Conservation (phyloP, 805 yeast genomes). For the Wickerhamomyces rabaulensis region DNA sequence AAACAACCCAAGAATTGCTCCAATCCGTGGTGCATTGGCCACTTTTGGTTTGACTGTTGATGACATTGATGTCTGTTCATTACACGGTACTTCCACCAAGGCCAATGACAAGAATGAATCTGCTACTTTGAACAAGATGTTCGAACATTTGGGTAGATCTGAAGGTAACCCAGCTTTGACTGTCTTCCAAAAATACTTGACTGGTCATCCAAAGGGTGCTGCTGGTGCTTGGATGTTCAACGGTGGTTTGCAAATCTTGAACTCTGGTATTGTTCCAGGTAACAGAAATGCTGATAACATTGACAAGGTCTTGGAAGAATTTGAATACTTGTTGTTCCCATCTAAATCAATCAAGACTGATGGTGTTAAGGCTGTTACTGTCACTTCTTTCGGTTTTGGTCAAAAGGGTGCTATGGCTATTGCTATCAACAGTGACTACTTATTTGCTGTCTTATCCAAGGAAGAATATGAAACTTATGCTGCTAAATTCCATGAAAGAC, state of each 20-base stretch:
- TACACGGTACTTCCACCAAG: conserved; percentile 98
- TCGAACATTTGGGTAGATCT: conserved; percentile 91
- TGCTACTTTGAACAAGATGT: conserved; percentile 85
- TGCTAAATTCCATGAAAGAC: conserved; percentile 68
- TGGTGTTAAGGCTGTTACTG: conserved; percentile 95
- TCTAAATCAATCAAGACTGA: conserved; percentile 90
- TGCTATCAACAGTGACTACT: conserved; percentile 87
- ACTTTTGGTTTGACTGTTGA: conserved; percentile 89
- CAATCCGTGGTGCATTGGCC: conserved; percentile 95
- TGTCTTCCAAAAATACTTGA: conserved; percentile 97
- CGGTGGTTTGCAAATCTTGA: conserved; percentile 92
- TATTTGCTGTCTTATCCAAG: conserved; percentile 76
- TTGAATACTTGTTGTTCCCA: conserved; percentile 88
- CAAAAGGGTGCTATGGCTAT: conserved; percentile 98
- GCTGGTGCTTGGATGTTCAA: conserved; percentile 99
- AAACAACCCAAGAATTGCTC: conserved; percentile 91
- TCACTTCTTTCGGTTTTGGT: conserved; percentile 98
- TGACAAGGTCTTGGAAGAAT: conserved; percentile 77
- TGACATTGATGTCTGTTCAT: conserved; percentile 93
- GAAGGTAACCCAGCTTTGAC: conserved; percentile 97
- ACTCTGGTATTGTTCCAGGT: conserved; percentile 95
- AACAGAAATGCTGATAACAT: conserved; percentile 98
- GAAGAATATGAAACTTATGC: conserved; percentile 67
- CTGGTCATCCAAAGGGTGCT: conserved; percentile 99
- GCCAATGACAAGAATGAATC: conserved; percentile 99